Base-by-base conservation (phyloP, 192 early-diverging fungal species). In the Podila epicladia region DNA sequence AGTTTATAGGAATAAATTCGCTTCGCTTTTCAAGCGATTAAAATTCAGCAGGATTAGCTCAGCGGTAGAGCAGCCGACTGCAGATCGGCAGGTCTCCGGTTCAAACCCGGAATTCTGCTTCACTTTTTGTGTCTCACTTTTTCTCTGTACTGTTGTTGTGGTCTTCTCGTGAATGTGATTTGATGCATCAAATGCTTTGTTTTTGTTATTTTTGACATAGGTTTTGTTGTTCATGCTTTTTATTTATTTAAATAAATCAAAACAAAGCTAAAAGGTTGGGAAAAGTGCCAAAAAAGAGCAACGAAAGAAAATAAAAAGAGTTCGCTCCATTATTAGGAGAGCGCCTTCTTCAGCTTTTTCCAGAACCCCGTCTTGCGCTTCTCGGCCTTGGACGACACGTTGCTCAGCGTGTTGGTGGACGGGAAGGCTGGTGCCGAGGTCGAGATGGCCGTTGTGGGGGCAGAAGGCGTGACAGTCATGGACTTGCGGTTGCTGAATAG, bases 21-120 rank as follows among this genome's bases (percentile, higher is more conserved):
- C 3, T 3, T 2, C 33, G 33, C 2, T 4, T 35, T 35, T 35
- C 33, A 35, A 7, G 1, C 33, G 7, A 35, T 3, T 7, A 35
- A 3, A 29, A 29, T 22, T n/a, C 51, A 68, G 74, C 74, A 76
- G 74, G 74, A 76, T 80, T 89, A 89, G 87, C 88, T 89, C 88
- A 89, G 87, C 78, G 88, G 88, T 89, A 90, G 89, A 90, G 89
- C 87, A 88, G 82, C 83, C 72, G 89, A 88, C 85, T 90, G 87
- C 89, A 88, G 85, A 89, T 88, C 89, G 72, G 83, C 82, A 86
- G 85, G 89, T 90, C 87, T 73, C 87, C 71, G 87, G 89, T 90
- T 90, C 89, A 86, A 90, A 76, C 82, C 89, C 87, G 86, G 87
- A 71, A 75, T 86, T 84, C 72, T 83, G 83, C 89, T 90, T 62